Conservation (phyloP, 768 basidiomycete genomes). For the Podaxis pistillaris region DNA sequence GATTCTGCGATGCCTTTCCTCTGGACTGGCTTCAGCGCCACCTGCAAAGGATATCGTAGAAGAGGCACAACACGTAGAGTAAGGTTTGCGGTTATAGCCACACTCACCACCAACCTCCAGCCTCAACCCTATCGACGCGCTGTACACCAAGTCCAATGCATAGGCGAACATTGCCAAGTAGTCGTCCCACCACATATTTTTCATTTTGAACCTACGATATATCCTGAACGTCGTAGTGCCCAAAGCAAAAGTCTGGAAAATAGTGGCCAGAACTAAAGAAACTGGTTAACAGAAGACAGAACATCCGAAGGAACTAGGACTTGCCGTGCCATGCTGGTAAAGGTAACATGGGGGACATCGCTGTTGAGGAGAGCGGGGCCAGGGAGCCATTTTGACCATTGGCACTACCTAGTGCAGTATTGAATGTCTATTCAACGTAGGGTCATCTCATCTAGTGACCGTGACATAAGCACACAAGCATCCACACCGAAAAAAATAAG, state of each 20-base stretch:
- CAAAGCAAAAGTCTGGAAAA: conserved; percentile 2
- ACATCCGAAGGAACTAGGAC: no score
- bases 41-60: not conserved
- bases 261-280: not conserved
- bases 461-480: not conserved
- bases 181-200: conserved; percentile 13
- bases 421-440: conserved; percentile 5
- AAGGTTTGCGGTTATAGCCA: not conserved
- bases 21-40: not conserved
- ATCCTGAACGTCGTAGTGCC: conserved; percentile 3
- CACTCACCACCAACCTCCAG: not conserved
- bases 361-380: not conserved
- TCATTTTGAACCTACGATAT: not conserved
- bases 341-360: not conserved
- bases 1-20: not conserved
- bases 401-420: not conserved
- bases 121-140: not conserved
- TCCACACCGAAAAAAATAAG: not conserved
- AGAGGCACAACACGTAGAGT: not conserved
- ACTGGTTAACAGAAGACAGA: not conserved
- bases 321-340: not conserved
- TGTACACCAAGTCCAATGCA: not conserved
- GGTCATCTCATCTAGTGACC: not conserved
- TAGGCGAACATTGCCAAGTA: conserved; percentile 5
- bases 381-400: not conserved